These are phyloP conservation scores for Polytrichum commune DNA, from an alignment of 225 moss, liverwort and hornwort genomes.

Conservation along the genomic window DNA sequence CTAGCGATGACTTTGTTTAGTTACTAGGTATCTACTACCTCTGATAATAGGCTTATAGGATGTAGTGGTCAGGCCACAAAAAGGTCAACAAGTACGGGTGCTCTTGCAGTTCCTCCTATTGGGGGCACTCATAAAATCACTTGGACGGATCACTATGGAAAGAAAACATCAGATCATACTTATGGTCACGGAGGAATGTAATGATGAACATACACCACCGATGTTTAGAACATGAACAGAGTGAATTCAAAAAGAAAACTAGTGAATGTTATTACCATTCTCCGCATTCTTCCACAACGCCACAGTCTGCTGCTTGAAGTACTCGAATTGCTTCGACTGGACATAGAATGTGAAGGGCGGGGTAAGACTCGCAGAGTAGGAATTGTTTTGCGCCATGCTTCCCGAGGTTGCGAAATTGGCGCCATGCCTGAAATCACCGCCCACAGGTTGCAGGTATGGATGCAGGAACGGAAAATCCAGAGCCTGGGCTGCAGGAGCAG, in stretches of 20 bases:
- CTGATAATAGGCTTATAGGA: too few relatives aligned
- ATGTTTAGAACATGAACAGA: too few relatives aligned
- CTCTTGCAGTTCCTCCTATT: too few relatives aligned
- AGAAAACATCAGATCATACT: too few relatives aligned
- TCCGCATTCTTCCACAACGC: constrained; percentile 10
- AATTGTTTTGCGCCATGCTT: constrained; percentile 22
- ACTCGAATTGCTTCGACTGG: constrained; percentile 29
- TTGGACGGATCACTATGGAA: too few relatives aligned
- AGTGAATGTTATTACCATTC: neutral
- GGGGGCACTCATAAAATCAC: too few relatives aligned
- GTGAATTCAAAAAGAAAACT: too few relatives aligned
- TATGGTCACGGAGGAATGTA: too few relatives aligned
- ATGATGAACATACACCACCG: too few relatives aligned
- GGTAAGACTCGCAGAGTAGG: constrained; percentile 7
- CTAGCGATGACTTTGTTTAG: too few relatives aligned
- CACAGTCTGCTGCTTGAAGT: constrained; percentile 37
- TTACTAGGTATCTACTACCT: too few relatives aligned
- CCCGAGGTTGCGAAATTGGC: constrained; percentile 36
- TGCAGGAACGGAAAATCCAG: constrained; percentile 33
- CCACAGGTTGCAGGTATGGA: constrained; percentile 24
- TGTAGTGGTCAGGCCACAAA: neutral
- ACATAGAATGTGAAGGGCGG: constrained; percentile 33
- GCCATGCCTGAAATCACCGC: constrained; percentile 26
- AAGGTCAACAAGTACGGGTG: too few relatives aligned
- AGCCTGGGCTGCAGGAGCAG: constrained; percentile 34